Base-by-base conservation (phyloP, 2,329 filamentous ascomycete genomes). In the Karstenula rhodostoma region DNA sequence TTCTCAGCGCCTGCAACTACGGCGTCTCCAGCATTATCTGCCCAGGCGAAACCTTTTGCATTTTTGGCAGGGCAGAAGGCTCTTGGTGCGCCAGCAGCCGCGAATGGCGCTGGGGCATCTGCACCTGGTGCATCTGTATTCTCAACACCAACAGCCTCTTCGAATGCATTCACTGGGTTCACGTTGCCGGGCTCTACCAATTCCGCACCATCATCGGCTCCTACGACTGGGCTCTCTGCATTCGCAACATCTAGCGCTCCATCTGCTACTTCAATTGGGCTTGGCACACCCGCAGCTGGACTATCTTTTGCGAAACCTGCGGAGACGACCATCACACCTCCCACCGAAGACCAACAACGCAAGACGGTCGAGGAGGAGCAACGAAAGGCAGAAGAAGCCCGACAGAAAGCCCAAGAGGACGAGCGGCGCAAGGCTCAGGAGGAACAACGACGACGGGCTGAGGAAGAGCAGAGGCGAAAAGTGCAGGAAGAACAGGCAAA, bases 401-500 rank as follows among this genome's bases (percentile, higher is more conserved):
- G 52, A 56, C 59, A 44, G 8, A 52, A 40, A 32, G 55, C 51
- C 22, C 40, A 29, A 29, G 57, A 56, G 37, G 52, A 59, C 42
- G 32, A 35, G 27, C 48, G 50, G 46, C 42, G 42, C 22, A 56
- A 56, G 37, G 57, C 59, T 5, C 61, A 65, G 35, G 59, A 42
- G 35, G 52, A 55, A 29, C 52, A 22, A 22, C 48, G 53, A 37
- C 61, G 56, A 23, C 58, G 44, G 27, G 48, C 58, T 56, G 58
- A 54, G 50, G 57, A 47, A 23, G 59, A 62, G 50, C 62, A 69
- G 48, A 58, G 44, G 19, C 61, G 65, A 25, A 64, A 60, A 57
- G 68, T 64, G 12, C 57, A 59, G 40, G 61, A 65, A 10, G 35
- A 42, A 7, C 40, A 55, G 13, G 52, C 42, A 42, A 58, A 59